Evolutionary conservation across 2,329 filamentous ascomycete genomes (phyloP), one percentile per base, ranked within the genome.

Genomic region (Neonectria faginata): DNA sequence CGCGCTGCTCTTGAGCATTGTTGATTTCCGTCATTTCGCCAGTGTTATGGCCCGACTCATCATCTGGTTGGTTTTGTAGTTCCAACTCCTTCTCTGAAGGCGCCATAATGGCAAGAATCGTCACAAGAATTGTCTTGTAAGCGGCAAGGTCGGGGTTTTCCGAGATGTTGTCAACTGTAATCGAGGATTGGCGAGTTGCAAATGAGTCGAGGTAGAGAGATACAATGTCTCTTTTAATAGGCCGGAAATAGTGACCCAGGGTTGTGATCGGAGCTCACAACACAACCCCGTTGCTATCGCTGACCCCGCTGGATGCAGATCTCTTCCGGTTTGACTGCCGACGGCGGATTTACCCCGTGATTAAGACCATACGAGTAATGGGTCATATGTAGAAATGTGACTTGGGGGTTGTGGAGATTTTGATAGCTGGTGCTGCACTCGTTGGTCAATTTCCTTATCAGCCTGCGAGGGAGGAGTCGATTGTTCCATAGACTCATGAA

Each of bases 1-100:
- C 67, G 0, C 51, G 61, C 6, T 55, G 55, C 33, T 72, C 61
- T 0, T 59, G 33, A 1, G 45, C 29, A 2, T 57, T 36, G 1
- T 54, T 60, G 12, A 64, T 7, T 42, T 42, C 39, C 20, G 39
- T 42, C 39, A 11, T 42, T 42, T 42, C 39, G 18, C 39, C 39
- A 2, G n/a, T 11, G 11, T 42, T 20, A 8, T 10, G 39, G 18
- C 39, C 39, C 8, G n/a, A 42, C 3, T 42, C 39, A 42, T 42
- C n/a, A 3, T 42, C n/a, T 20, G 18, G 39, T 42, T 20, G 39
- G 39, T 3, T 42, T 20, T 42, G 39, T 8, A 42, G n/a, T 10
- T 42, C n/a, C 39, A 42, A 42, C 39, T 20, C 39, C n/a, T 42
- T 42, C n/a, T 42, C 9, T 42, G n/a, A 42, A 42, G 39, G 39